Conservation (phyloP, 768 basidiomycete genomes). For the Pleurotus tuoliensis region DNA sequence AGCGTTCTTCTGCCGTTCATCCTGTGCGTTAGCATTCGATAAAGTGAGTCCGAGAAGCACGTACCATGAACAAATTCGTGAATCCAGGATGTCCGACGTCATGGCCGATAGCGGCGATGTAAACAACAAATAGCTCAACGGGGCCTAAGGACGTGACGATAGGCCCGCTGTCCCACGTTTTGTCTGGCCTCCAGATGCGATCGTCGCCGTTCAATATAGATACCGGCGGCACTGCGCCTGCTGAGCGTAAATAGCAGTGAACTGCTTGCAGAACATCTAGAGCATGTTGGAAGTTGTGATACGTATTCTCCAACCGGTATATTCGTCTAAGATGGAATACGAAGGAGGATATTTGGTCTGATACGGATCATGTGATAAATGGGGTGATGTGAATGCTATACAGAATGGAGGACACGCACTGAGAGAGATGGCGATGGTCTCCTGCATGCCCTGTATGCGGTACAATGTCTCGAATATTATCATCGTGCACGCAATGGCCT, state of each 20-base stretch:
- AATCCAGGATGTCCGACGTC: slow-evolving; percentile 97
- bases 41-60: slow-evolving; percentile 21
- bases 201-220: slow-evolving; percentile 55
- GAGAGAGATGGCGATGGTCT: slow-evolving; percentile 53
- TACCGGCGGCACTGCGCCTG: slow-evolving; percentile 78
- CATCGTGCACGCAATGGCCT: slow-evolving; percentile 76
- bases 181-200: slow-evolving; percentile 35
- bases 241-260: slow-evolving; percentile 77
- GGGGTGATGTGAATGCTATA: no score
- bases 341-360: slow-evolving; percentile 74
- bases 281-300: slow-evolving; percentile 98
- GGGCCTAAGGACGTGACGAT: slow-evolving; percentile 47
- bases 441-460: slow-evolving; percentile 70
- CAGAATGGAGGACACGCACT: slow-evolving; percentile 36
- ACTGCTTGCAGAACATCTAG: slow-evolving; percentile 93
- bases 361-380: slow-evolving; percentile 13
- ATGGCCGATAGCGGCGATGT: slow-evolving; percentile 93
- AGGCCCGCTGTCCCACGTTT: slow-evolving; percentile 31
- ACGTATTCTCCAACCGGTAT: slow-evolving; percentile 88
- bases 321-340: slow-evolving; percentile 87
- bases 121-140: slow-evolving; percentile 79
- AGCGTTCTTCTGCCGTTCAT: slow-evolving; percentile 77
- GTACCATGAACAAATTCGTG: slow-evolving; percentile 90
- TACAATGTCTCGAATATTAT: slow-evolving; percentile 86
- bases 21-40: background rate